Evolutionary conservation across 169 alveolate species (phyloP), one percentile per base, ranked within the genome.

Genomic region (Eimeria praecox): DNA sequence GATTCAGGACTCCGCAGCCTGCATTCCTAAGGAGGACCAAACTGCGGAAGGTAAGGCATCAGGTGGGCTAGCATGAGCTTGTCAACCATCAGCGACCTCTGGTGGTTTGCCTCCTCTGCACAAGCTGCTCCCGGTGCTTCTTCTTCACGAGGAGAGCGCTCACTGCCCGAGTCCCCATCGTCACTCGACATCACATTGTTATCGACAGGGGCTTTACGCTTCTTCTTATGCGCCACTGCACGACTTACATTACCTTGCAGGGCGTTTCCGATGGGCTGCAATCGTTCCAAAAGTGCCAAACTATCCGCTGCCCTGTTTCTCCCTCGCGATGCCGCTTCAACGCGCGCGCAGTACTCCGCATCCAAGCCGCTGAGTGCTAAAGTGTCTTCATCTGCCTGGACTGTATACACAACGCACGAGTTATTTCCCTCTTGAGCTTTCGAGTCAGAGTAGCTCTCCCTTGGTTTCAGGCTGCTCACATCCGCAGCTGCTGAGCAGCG

Each of bases 21-120:
- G 80, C 24, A 40, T 10, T 56, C 69, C 62, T 40, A 86, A 8
- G 69, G 59, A 33, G 92, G 92, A 62, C 82, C 71, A 22, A 30
- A 86, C 82, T 86, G 93, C 44, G 93, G 93, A 62, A 86, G 93
- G 24, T 86, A 86, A 14, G 93, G 93, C 93, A 86, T 86, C 40
- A 86, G 93, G 49, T 86, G 93, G 42, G 93, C 80, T 27, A 86
- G 30, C 80, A 86, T 30, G 80, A 86, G 93, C 93, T 86, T 86
- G 82, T 86, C 93, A 2, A 73, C 93, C 93, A 86, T 86, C 80
- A 86, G 69, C 30, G 93, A 86, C 59, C 93, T 54, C 64, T 86
- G 75, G 71, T 30, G 52, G 52, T 35, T 54, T 54, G 49, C 71
- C 18, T 86, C 93, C 30, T 86, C 93, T 85, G 59, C 49, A 33